Evolutionary conservation across 805 yeast genomes (phyloP), one percentile per base, ranked within the genome.

Genomic region (Saccharomycopsis sp.): DNA sequence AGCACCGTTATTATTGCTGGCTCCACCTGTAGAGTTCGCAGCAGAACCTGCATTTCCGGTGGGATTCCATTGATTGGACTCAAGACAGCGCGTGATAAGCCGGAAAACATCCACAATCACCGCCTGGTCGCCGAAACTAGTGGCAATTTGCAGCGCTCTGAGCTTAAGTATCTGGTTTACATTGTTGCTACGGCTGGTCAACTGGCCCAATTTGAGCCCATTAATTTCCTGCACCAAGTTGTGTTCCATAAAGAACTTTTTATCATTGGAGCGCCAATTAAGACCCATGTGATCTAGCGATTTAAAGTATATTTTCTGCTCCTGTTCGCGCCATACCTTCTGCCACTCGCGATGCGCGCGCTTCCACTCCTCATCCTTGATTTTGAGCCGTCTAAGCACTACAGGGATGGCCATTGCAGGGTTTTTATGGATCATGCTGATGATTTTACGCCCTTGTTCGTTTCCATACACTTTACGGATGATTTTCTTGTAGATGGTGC

Each of bases 291-390:
- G 99, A 70, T 94, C 99, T 64, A 94, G 77, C 1, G 97, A 88
- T 71, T 94, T 94, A 75, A 84, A 89, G 70, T 88, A 92, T 0
- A 91, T 97, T 67, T 91, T 92, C 69, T 92, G 97, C 72, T 94
- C 99, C 74, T 96, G 84, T 73, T 94, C 99, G 69, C 99, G 84
- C 99, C 99, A 94, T 8, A 93, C 97, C 70, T 94, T 94, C 73
- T 93, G 94, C 99, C 99, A 94, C 71, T 94, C 99, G 67, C 99
- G 83, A 67, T 94, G 99, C 1, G 97, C 94, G 62, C 97, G 82
- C 72, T 89, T 89, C 99, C 99, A 94, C 73, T 94, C 99, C 73
- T 94, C 99, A 70, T 94, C 99, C 73, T 94, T 94, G 73, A 94
- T 97, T 73, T 94, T 94, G 69, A 94, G 80, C 68, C 99, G 83